phyloP scores from a whole-genome alignment of 2,329 filamentous ascomycete species.

The Cryphonectria radicalis region DNA sequence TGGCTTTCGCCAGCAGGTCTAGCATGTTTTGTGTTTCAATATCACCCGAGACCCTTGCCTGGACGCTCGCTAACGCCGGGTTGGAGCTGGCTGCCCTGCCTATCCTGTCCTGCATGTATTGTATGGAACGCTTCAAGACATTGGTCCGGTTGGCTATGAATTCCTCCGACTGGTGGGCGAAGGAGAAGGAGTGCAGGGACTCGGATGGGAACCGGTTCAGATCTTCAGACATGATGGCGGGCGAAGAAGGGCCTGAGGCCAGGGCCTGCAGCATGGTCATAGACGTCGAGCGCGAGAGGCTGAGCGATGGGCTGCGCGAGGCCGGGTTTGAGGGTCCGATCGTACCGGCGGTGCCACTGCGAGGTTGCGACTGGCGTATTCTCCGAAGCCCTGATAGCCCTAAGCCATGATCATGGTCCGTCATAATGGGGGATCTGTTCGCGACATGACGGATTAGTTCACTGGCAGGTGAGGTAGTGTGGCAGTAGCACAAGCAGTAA shows the following conservation, averaged over 20 bases:
- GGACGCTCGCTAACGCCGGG: constrained; percentile 78
- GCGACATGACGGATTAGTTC: constrained; percentile 23
- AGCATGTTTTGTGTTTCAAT: constrained; percentile 88
- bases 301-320: constrained; percentile 62
- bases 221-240: constrained; percentile 78
- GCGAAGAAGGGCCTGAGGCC: constrained; percentile 69
- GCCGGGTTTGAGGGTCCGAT: constrained; percentile 63
- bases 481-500: constrained; percentile 31
- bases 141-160: constrained; percentile 90
- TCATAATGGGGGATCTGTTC: constrained; percentile 76
- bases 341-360: constrained; percentile 68
- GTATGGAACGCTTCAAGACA: constrained; percentile 88
- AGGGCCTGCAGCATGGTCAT: constrained; percentile 67
- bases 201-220: constrained; percentile 91
- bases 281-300: constrained; percentile 69
- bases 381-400: constrained; percentile 86
- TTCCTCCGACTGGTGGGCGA: constrained; percentile 93
- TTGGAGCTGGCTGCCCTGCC: constrained; percentile 75
- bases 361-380: constrained; percentile 83
- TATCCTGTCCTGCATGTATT: constrained; percentile 93
- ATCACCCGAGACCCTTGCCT: constrained; percentile 82
- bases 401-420: constrained; percentile 85
- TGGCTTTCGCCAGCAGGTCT: constrained; percentile 81
- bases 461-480: constrained; percentile 32
- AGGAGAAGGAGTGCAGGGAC: constrained; percentile 97